Evolutionary conservation across 768 basidiomycete species (phyloP).

Genomic region (Suillus decipiens): DNA sequence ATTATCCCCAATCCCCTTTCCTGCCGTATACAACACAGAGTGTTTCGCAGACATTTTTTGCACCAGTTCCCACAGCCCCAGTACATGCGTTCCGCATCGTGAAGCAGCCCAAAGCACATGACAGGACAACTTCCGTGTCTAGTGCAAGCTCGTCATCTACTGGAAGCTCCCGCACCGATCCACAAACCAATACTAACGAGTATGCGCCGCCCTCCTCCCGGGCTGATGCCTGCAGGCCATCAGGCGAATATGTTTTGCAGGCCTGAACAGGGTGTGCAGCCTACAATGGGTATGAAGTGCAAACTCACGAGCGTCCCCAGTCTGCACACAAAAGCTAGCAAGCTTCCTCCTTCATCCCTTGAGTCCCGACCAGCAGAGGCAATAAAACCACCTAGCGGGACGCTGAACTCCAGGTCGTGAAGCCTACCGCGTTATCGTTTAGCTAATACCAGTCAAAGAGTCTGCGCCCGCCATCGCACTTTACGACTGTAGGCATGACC

Average conservation of each 20-base stretch:
- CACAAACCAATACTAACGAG: constrained; percentile 24
- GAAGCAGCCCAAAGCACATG: constrained; percentile 28
- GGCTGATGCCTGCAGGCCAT: constrained; percentile 8
- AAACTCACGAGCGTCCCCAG: constrained; percentile 16
- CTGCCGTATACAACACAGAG: no score
- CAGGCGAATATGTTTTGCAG: neutral
- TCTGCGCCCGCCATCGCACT: constrained; percentile 16
- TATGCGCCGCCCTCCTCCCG: constrained; percentile 30
- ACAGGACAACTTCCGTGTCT: constrained; percentile 20
- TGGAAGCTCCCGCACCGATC: constrained; percentile 8
- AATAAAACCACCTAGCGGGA: neutral
- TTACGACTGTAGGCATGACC: constrained; percentile 3
- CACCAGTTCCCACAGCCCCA: constrained; percentile 20
- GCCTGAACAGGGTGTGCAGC: neutral
- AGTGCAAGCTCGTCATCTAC: constrained; percentile 12
- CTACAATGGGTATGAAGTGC: constrained; percentile 12
- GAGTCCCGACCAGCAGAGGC: neutral
- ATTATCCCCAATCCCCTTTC: no score
- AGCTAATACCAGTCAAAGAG: constrained; percentile 6
- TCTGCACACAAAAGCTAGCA: constrained; percentile 5
- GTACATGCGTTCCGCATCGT: constrained; percentile 31
- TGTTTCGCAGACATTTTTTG: constrained; percentile 8
- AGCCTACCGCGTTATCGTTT: constrained; percentile 8
- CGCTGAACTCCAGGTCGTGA: constrained; percentile 10
- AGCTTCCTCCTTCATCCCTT: neutral